Percentiles rank a stretch among this genome's conserved stretches.
These are phyloP conservation scores for Paxillus involutus DNA, from an alignment of 768 basidiomycete genomes.

Conservation along the genomic window DNA sequence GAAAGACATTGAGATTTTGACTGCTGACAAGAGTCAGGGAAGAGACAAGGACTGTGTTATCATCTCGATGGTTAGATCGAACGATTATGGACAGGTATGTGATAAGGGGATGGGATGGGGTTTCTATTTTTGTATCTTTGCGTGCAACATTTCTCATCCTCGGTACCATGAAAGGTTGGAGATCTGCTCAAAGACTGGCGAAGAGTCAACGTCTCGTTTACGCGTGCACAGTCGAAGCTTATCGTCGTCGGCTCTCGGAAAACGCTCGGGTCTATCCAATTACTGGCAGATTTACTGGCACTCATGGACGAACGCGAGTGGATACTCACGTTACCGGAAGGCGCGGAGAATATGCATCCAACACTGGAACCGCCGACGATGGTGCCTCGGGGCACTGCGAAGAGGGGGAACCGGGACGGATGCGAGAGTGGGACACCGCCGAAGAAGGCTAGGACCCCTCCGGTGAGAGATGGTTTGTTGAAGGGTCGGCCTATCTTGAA, in stretches of 20 bases:
- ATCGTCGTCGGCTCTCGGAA: conserved; percentile 86
- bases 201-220: conserved; percentile 94
- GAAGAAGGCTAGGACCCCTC: conserved; percentile 38
- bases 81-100: conserved; percentile 71
- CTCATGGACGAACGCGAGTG: conserved; percentile 74
- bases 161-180: conserved; percentile 58
- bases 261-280: conserved; percentile 62
- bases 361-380: conserved; percentile 21
- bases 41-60: conserved; percentile 95
- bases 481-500: conserved; percentile 58
- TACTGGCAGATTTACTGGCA: conserved; percentile 74
- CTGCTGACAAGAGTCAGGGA: conserved; percentile 92
- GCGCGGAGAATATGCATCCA: conserved; percentile 55
- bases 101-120: not conserved
- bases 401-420: conserved; percentile 5
- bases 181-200: conserved; percentile 96
- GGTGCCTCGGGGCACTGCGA: not conserved
- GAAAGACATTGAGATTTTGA: conserved; percentile 76
- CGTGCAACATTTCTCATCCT: not conserved
- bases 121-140: not conserved
- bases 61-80: conserved; percentile 90
- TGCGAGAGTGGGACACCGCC: conserved; percentile 17
- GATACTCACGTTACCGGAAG: conserved; percentile 59
- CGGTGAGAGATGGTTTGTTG: conserved; percentile 43
- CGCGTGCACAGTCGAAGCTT: conserved; percentile 87